Evolutionary conservation across 2,329 filamentous ascomycete species (phyloP).

Genomic region (Phaeophleospora eucalypticola): DNA sequence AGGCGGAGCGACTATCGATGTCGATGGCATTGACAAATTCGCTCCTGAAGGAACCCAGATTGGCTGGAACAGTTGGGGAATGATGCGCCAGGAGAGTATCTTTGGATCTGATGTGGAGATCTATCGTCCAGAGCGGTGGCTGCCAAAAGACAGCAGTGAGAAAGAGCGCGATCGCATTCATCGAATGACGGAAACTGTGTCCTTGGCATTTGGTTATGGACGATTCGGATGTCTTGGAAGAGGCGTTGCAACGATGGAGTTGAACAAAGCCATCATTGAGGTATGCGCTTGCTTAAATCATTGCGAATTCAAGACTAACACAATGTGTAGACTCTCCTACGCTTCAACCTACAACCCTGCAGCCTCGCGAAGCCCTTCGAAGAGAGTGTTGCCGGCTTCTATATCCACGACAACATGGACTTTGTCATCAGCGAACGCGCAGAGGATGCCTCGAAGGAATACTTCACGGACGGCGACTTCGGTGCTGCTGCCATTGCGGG

Average conservation of each 20-base stretch:
- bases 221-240: slow-evolving; percentile 36
- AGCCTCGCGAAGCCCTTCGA: slow-evolving; percentile 36
- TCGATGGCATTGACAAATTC: slow-evolving; percentile 35
- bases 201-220: slow-evolving; percentile 35
- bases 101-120: slow-evolving; percentile 37
- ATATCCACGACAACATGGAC: slow-evolving; percentile 37
- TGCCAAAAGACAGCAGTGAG: slow-evolving; percentile 27
- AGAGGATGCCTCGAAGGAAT: slow-evolving; percentile 2
- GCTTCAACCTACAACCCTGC: slow-evolving; percentile 37
- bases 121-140: slow-evolving; percentile 38
- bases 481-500: slow-evolving; percentile 20
- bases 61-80: slow-evolving; percentile 38
- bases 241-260: slow-evolving; percentile 37
- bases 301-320: background rate
- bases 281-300: slow-evolving; percentile 20
- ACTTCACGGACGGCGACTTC: background rate
- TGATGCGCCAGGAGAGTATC: slow-evolving; percentile 35
- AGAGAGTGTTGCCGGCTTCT: slow-evolving; percentile 37
- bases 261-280: slow-evolving; percentile 38
- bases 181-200: slow-evolving; percentile 36
- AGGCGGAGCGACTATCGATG: slow-evolving; percentile 32
- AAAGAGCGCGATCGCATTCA: slow-evolving; percentile 27
- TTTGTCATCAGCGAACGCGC: slow-evolving; percentile 34
- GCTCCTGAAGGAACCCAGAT: slow-evolving; percentile 36
- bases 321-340: slow-evolving; percentile 30